Evolutionary conservation across 306 rosid species (phyloP), one percentile per base, ranked within the genome.

Genomic region (Cucurbita ficifolia): DNA sequence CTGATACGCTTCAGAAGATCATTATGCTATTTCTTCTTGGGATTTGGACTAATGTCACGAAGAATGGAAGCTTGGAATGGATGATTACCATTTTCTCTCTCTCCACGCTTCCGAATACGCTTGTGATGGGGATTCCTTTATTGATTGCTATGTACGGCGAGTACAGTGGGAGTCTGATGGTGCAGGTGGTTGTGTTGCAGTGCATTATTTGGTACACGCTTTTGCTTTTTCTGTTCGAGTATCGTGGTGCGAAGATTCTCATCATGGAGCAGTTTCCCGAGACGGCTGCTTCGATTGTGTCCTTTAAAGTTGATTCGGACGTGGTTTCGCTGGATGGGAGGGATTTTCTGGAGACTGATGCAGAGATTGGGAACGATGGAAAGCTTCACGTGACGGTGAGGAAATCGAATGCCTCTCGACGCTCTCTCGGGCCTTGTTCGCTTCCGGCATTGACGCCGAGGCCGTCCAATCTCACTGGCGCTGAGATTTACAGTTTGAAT

Each of bases 241-340:
- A 89, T 33, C 95, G 99, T 9, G 93, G 97, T 9, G 99, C 99
- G 0, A 95, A 95, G 86, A 75, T 95, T 18, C 77, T 95, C 1
- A 95, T 95, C 65, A 91, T 89, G 97, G 96, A 95, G 64, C 99
- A 95, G 88, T 95, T 95, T 19, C 99, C 99, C 0, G 97, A 95
- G 68, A 95, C 99, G 10, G 99, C 97, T 0, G 97, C 97, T 5
- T 95, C 99, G 5, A 95, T 95, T 10, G 96, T 95, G 5, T 95
- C 99, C 3, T 91, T 95, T 51, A 95, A 95, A 48, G 92, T 95
- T 45, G 99, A 95, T 74, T 95, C 99, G 46, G 99, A 95, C 73
- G 97, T 95, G 24, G 88, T 95, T n/a, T 95, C 99, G 0, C 89
- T 95, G 2, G 99, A 95, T 76, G 99, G 97, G 0, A 70, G 96